These are phyloP conservation scores for Coemansia sp. DNA, from an alignment of 192 early-diverging fungal species.

Conservation along the genomic window DNA sequence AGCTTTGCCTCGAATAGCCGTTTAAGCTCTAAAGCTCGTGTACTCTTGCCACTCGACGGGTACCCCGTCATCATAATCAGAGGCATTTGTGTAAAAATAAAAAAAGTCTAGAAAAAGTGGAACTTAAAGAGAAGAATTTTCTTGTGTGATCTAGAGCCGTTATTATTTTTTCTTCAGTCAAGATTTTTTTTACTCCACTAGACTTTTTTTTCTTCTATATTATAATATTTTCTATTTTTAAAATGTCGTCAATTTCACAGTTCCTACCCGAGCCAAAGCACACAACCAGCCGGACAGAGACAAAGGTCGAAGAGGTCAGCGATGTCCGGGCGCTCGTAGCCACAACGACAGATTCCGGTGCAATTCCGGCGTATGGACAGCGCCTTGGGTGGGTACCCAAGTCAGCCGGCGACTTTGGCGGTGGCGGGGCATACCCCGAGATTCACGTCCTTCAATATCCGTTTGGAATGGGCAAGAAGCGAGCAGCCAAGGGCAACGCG, in stretches of 20 bases:
- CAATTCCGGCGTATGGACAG: conserved; percentile 78
- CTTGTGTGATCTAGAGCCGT: not conserved
- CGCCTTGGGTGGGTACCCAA: conserved; percentile 81
- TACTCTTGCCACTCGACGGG: conserved; percentile 92
- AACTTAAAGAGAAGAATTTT: not conserved
- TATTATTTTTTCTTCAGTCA: conserved; percentile 2
- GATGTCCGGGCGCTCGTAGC: not conserved
- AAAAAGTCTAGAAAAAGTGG: not conserved
- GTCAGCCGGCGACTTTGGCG: conserved; percentile 86
- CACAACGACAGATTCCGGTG: not conserved
- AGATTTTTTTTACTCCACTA: not conserved
- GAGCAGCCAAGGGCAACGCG: conserved; percentile 47
- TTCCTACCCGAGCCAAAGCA: conserved; percentile 57
- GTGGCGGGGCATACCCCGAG: conserved; percentile 98
- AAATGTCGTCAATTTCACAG: conserved; percentile 54
- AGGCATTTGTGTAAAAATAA: conserved; percentile 69
- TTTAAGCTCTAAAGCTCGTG: conserved; percentile 74
- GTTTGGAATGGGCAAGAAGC: conserved; percentile 89
- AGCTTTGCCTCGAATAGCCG: conserved; percentile 58
- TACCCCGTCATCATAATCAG: conserved; percentile 87
- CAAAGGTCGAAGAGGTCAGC: not conserved
- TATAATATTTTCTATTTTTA: not conserved
- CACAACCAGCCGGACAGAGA: not conserved
- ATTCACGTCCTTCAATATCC: conserved; percentile 92
- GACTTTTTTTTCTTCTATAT: not conserved